A percentile compares a stretch with the other conserved stretches of the same genome.
These are phyloP conservation scores for Parsonsia alboflavescens DNA, from an alignment of 257 asterid genomes.

Conservation along the genomic window DNA sequence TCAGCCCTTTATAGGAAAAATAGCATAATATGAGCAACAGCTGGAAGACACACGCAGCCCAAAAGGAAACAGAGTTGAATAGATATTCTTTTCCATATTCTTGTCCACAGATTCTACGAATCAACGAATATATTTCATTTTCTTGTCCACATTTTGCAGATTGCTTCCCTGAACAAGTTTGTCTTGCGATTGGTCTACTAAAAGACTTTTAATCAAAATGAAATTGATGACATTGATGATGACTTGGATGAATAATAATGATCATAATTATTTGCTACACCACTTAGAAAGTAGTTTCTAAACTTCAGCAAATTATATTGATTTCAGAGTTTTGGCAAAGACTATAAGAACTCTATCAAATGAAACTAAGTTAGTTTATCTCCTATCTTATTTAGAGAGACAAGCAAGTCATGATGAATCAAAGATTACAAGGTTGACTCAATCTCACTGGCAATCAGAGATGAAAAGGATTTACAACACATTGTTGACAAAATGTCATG, in stretches of 20 bases:
- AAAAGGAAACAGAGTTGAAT: background rate
- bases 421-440: background rate
- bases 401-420: background rate
- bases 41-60: background rate
- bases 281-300: background rate
- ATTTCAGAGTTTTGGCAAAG: no score
- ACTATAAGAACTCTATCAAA: no score
- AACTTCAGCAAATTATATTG: no score
- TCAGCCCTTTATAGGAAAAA: background rate
- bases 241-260: background rate
- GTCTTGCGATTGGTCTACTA: no score
- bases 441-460: background rate
- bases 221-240: background rate
- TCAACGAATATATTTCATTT: background rate
- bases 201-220: no score
- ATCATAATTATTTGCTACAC: background rate
- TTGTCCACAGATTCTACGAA: no score
- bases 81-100: background rate
- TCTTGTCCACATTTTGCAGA: background rate
- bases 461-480: background rate
- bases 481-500: background rate
- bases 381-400: background rate
- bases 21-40: background rate
- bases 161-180: no score
- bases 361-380: no score